These are phyloP conservation scores for Pestalotiopsis sp. DNA, from an alignment of 2,329 filamentous ascomycete genomes.

Conservation along the genomic window DNA sequence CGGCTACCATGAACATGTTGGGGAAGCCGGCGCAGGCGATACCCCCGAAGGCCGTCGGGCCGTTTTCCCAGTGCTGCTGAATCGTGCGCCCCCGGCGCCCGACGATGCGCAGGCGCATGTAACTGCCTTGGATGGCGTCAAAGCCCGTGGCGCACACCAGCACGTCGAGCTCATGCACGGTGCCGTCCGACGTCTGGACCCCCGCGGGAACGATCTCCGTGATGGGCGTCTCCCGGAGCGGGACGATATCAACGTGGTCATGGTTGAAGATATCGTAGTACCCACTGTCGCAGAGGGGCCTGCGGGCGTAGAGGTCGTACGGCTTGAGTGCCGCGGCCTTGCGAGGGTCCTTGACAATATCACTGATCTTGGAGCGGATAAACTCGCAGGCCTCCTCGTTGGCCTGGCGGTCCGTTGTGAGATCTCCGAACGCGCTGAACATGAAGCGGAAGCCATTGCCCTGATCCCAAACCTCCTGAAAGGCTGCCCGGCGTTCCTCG, in stretches of 20 bases:
- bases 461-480: background rate
- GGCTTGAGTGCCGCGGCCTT: background rate
- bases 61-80: background rate
- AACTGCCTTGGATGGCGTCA: background rate
- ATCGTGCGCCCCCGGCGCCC: background rate
- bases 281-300: background rate
- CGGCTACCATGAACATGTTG: background rate
- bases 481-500: background rate
- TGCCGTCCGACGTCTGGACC: background rate
- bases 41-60: background rate
- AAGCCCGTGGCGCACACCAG: background rate
- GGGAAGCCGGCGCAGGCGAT: background rate
- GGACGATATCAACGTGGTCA: background rate
- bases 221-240: background rate
- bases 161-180: background rate
- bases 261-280: constrained; percentile 6
- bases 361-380: background rate
- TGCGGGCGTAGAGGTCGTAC: background rate
- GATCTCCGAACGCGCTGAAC: constrained; percentile 2
- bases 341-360: constrained; percentile 4
- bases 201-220: background rate
- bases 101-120: background rate
- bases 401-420: background rate
- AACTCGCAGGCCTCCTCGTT: background rate
- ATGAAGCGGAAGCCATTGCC: constrained; percentile 7